Conservation (phyloP, 352 stramenopile species). For the Pythium rishiriense region DNA sequence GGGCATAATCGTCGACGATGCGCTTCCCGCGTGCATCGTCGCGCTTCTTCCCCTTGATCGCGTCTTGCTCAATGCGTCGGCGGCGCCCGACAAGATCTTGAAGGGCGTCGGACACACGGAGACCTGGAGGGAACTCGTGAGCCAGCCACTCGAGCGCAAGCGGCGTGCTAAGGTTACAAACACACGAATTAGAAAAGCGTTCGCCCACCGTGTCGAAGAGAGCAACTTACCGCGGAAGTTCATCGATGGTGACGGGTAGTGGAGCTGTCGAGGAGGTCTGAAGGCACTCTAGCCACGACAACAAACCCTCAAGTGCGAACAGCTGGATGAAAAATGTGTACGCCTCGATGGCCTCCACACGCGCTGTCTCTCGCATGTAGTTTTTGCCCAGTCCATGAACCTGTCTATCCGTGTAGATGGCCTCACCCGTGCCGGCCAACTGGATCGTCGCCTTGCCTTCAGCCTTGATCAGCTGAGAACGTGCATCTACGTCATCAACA, state of each 20-base stretch:
- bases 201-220: neutral
- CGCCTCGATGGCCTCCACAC: constrained; percentile 51
- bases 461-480: constrained; percentile 12
- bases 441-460: constrained; percentile 40
- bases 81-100: constrained; percentile 62
- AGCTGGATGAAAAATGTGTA: constrained; percentile 87
- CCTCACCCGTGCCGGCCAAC: constrained; percentile 41
- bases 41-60: constrained; percentile 60
- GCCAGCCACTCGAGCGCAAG: constrained; percentile 43
- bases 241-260: constrained; percentile 1
- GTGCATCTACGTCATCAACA: constrained; percentile 13
- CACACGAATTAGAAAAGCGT: neutral
- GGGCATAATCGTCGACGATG: constrained; percentile 70
- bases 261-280: constrained; percentile 23
- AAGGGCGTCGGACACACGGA: constrained; percentile 48
- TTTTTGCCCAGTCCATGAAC: constrained; percentile 79
- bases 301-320: constrained; percentile 65
- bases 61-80: constrained; percentile 51
- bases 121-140: constrained; percentile 46
- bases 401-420: constrained; percentile 78
- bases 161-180: constrained; percentile 10
- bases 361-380: constrained; percentile 75
- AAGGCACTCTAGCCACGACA: constrained; percentile 27
- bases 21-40: constrained; percentile 71
- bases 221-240: constrained; percentile 33